Conservation (phyloP, 768 basidiomycete species). For the Strobilomyces echinocephalus region DNA sequence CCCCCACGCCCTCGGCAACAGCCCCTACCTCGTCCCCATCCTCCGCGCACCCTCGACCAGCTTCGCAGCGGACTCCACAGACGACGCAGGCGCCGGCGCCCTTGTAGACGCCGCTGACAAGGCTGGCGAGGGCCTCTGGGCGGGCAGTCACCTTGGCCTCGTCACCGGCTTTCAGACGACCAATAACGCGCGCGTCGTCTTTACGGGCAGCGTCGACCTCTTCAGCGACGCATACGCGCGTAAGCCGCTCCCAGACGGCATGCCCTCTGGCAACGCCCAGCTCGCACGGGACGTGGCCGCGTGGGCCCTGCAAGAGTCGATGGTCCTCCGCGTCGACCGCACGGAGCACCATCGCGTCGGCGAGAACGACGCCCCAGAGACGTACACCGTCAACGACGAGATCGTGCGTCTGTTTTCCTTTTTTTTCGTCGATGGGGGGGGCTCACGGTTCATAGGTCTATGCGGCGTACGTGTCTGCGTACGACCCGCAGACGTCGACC, state of each 20-base stretch:
- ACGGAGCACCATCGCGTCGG: slow-evolving; percentile 70
- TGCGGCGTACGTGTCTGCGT: slow-evolving; percentile 66
- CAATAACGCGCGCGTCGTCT: slow-evolving; percentile 71
- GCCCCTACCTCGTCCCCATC: slow-evolving; percentile 79
- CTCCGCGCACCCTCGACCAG: slow-evolving; percentile 71
- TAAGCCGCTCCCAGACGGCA: slow-evolving; percentile 56
- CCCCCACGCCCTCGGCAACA: slow-evolving; percentile 59
- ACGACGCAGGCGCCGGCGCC: slow-evolving; percentile 53
- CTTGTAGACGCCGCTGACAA: slow-evolving; percentile 68
- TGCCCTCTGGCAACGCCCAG: slow-evolving; percentile 67
- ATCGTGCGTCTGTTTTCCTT: slow-evolving; percentile 45
- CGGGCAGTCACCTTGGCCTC: slow-evolving; percentile 69
- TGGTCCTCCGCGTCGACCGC: slow-evolving; percentile 73
- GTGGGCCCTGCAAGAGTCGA: slow-evolving; percentile 89
- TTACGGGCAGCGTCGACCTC: slow-evolving; percentile 75
- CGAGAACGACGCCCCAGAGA: slow-evolving; percentile 54
- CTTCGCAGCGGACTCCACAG: slow-evolving; percentile 66
- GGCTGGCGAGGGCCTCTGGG: slow-evolving; percentile 77
- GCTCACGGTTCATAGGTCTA: slow-evolving; percentile 51
- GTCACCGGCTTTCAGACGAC: slow-evolving; percentile 88
- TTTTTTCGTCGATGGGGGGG: neutral
- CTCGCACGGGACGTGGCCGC: slow-evolving; percentile 71
- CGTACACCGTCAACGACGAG: slow-evolving; percentile 83
- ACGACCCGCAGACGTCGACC: slow-evolving; percentile 44
- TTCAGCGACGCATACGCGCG: slow-evolving; percentile 73